Evolutionary conservation across 441 rosid species (phyloP).

Genomic region (Erodium trifolium): DNA sequence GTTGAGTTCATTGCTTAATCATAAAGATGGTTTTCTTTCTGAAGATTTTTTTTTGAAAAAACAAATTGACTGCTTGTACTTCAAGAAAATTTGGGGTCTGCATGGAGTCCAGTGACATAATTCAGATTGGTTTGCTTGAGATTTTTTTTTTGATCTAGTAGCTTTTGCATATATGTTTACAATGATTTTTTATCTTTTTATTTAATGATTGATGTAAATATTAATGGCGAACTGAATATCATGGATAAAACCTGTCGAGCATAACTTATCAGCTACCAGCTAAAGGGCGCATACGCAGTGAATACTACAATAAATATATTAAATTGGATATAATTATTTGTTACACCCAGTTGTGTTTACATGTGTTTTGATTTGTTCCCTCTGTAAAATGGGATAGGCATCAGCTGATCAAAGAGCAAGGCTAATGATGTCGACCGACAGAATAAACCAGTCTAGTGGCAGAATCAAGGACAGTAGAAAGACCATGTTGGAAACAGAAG

Average conservation of each 20-base stretch:
- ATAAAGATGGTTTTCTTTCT: no score
- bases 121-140: neutral
- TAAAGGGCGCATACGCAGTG: neutral
- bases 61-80: neutral
- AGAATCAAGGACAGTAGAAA: slow-evolving; percentile 78
- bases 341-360: neutral
- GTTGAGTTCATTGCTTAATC: neutral
- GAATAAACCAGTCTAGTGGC: slow-evolving; percentile 52
- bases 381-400: slow-evolving; percentile 35
- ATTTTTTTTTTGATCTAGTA: neutral
- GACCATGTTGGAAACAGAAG: slow-evolving; percentile 95
- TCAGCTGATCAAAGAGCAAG: slow-evolving; percentile 92
- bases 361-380: neutral
- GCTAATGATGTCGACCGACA: slow-evolving; percentile 69
- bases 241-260: neutral
- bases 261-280: neutral
- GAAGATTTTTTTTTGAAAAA: no score
- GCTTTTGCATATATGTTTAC: neutral
- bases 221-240: neutral
- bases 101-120: neutral
- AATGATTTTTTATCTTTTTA: neutral
- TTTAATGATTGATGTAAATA: neutral
- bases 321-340: neutral
- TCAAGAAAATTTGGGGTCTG: neutral
- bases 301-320: no score